These are phyloP conservation scores for Paratinospora sagittata DNA, from an alignment of 164 flowering plant species.

Conservation along the genomic window DNA sequence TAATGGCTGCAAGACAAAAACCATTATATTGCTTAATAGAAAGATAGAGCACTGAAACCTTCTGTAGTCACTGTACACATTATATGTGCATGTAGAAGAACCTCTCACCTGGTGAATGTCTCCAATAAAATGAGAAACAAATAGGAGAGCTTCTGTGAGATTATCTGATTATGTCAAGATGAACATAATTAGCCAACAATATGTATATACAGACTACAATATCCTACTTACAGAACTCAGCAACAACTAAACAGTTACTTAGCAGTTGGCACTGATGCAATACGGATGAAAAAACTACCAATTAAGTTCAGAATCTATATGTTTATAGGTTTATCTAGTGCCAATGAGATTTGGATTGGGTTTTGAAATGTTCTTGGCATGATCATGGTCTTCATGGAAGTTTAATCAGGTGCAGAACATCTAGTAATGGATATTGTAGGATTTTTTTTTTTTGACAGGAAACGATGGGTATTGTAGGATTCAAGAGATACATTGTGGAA, in stretches of 20 bases:
- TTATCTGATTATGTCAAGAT: constrained; percentile 49
- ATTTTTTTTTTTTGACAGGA: no score
- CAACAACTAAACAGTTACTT: no score
- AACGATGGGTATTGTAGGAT: no score
- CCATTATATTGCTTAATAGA: neutral
- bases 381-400: no score
- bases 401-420: no score
- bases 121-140: constrained; percentile 82
- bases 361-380: no score
- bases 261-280: no score
- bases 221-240: neutral
- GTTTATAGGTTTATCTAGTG: no score
- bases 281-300: no score
- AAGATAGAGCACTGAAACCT: neutral
- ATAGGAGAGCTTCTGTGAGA: constrained; percentile 78
- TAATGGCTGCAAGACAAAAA: constrained; percentile 52
- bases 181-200: neutral
- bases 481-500: neutral
- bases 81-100: neutral
- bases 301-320: no score
- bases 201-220: neutral
- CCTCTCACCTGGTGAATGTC: constrained; percentile 77
- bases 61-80: neutral
- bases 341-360: no score
- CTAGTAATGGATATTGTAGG: no score